phyloP scores from a whole-genome alignment of 2,329 filamentous ascomycete species.

The Nigrograna mackinnonii region DNA sequence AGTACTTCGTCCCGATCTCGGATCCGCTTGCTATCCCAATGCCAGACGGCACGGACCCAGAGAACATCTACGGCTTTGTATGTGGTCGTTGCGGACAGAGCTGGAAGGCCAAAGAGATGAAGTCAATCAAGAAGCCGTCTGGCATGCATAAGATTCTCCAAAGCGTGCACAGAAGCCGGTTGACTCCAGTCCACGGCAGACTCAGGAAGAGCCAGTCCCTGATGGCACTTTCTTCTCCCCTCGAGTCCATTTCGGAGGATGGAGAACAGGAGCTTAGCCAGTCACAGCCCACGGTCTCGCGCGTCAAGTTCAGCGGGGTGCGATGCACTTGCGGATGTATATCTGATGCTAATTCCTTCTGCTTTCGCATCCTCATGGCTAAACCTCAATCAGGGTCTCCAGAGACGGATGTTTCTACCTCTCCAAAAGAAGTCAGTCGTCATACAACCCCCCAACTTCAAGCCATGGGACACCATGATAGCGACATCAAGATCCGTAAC shows the following conservation, averaged over 20 bases:
- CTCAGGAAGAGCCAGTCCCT: not conserved
- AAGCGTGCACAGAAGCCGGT: not conserved
- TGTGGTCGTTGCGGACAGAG: constrained; percentile 1
- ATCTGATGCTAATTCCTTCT: not conserved
- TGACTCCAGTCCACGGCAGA: not conserved
- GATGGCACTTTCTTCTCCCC: not conserved
- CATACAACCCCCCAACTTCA: not conserved
- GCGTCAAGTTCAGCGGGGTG: not conserved
- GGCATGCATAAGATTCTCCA: not conserved
- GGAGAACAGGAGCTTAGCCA: no score
- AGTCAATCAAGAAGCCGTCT: not conserved
- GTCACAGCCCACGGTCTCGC: not conserved
- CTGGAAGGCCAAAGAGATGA: not conserved
- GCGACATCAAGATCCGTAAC: not conserved
- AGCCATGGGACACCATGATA: not conserved
- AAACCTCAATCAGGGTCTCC: not conserved
- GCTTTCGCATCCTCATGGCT: constrained; percentile 1
- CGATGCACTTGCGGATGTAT: constrained; percentile 1
- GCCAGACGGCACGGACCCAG: not conserved
- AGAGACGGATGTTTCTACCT: not conserved
- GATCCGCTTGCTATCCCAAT: constrained; percentile 1
- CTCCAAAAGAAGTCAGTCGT: not conserved
- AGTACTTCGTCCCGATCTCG: constrained; percentile 1
- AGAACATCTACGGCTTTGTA: constrained; percentile 2
- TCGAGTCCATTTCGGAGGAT: not conserved